phyloP scores from a whole-genome alignment of 2,329 filamentous ascomycete genomes.

The Hymenoscyphus albidus region DNA sequence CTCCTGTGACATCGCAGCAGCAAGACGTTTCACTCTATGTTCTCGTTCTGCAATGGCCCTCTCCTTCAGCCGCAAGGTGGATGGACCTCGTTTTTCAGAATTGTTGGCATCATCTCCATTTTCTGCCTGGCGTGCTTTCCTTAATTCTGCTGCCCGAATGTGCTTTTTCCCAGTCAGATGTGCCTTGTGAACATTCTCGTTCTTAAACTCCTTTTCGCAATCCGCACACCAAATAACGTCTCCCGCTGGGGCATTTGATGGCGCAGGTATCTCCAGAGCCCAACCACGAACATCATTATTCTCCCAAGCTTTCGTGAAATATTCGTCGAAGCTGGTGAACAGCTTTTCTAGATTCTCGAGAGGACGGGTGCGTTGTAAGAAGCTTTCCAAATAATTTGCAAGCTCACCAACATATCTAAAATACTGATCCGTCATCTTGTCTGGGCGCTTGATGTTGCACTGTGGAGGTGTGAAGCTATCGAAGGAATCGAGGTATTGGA shows the following conservation, averaged over 20 bases:
- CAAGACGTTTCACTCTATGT: conserved; percentile 73
- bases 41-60: conserved; percentile 87
- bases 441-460: conserved; percentile 68
- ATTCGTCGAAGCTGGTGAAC: conserved; percentile 70
- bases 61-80: conserved; percentile 65
- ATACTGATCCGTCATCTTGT: conserved; percentile 91
- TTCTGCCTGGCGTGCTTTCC: conserved; percentile 47
- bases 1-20: conserved; percentile 79
- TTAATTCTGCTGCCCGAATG: conserved; percentile 71
- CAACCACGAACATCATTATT: conserved; percentile 77
- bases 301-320: conserved; percentile 82
- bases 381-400: conserved; percentile 79
- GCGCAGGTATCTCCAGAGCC: conserved; percentile 50
- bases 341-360: conserved; percentile 81
- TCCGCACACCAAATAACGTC: conserved; percentile 85
- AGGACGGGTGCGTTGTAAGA: conserved; percentile 79
- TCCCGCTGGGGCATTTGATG: conserved; percentile 32
- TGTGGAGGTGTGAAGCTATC: conserved; percentile 77
- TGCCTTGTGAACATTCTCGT: conserved; percentile 87
- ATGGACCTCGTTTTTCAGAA: conserved; percentile 30
- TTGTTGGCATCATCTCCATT: conserved; percentile 26
- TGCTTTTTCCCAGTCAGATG: conserved; percentile 93
- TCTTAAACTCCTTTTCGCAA: conserved; percentile 93
- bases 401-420: conserved; percentile 83
- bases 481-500: conserved; percentile 90